A percentile compares a stretch with the other conserved stretches of the same genome.
These are phyloP conservation scores for Sugiyamaella smithiae DNA, from an alignment of 805 yeast genomes.

Conservation along the genomic window DNA sequence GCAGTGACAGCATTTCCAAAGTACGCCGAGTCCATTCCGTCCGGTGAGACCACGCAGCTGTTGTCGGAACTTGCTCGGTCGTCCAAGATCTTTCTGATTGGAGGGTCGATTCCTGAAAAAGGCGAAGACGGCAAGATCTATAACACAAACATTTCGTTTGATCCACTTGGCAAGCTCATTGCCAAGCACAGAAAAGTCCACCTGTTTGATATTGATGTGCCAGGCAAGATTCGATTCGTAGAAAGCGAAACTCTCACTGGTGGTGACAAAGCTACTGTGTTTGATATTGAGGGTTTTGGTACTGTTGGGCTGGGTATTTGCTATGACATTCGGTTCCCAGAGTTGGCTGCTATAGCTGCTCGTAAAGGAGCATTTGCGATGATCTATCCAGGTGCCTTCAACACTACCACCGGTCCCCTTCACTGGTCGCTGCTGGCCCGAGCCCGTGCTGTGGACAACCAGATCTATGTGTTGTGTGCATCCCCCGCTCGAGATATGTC, in stretches of 20 bases:
- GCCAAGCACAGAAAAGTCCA: conserved; percentile 92
- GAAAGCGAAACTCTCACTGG: conserved; percentile 75
- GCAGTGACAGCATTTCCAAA: conserved; percentile 80
- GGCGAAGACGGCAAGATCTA: conserved; percentile 55
- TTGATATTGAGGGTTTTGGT: conserved; percentile 61
- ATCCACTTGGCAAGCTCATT: conserved; percentile 67
- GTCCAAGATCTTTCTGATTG: conserved; percentile 63
- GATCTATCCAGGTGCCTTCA: conserved; percentile 91
- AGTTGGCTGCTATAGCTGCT: conserved; percentile 68
- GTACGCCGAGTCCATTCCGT: conserved; percentile 84
- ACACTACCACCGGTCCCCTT: conserved; percentile 85
- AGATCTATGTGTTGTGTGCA: conserved; percentile 79
- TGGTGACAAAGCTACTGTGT: conserved; percentile 79
- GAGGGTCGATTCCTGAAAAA: conserved; percentile 90
- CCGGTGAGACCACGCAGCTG: conserved; percentile 59
- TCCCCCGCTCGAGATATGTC: conserved; percentile 90
- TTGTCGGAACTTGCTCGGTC: conserved; percentile 65
- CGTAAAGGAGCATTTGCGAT: conserved; percentile 71
- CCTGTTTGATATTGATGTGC: conserved; percentile 88
- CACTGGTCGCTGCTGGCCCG: conserved; percentile 83
- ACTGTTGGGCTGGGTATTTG: conserved; percentile 82
- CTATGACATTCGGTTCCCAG: conserved; percentile 93
- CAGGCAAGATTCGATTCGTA: conserved; percentile 83
- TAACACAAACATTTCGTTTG: conserved; percentile 73
- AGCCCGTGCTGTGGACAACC: conserved; percentile 87